Percentiles rank a stretch among this genome's conserved stretches.
These are phyloP conservation scores for Cudoniella acicularis DNA, from an alignment of 495 filamentous ascomycete genomes.

Conservation along the genomic window DNA sequence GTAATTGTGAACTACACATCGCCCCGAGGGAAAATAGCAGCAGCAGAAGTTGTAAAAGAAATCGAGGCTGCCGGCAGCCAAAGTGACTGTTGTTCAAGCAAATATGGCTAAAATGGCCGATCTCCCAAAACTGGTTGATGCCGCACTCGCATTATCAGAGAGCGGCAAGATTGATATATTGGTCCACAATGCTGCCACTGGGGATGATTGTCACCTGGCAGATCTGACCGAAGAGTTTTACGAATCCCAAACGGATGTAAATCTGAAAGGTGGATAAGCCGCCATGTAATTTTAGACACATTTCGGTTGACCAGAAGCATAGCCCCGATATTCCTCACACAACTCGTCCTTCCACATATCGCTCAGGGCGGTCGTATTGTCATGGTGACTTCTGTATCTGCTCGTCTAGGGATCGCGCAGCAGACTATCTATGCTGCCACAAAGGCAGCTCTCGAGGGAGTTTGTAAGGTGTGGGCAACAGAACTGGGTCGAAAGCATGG, in stretches of 20 bases:
- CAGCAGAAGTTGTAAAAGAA: conserved; percentile 1
- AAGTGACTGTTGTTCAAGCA: conserved; percentile 60
- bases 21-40: background rate
- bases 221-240: conserved; percentile 55
- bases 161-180: conserved; percentile 60
- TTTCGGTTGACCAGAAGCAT: conserved; percentile 8
- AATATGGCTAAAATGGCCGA: conserved; percentile 40
- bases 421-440: conserved; percentile 7
- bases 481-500: conserved; percentile 35
- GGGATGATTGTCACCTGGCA: conserved; percentile 49
- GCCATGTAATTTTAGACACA: background rate
- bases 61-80: conserved; percentile 48
- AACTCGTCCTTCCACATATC: conserved; percentile 22
- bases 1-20: conserved; percentile 52
- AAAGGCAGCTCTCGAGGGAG: conserved; percentile 30
- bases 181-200: conserved; percentile 54
- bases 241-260: conserved; percentile 39
- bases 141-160: conserved; percentile 52
- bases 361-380: conserved; percentile 13
- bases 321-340: conserved; percentile 26
- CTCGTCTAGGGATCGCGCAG: conserved; percentile 6
- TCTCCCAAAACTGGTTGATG: conserved; percentile 46
- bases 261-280: conserved; percentile 53
- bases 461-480: conserved; percentile 31
- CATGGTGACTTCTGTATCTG: conserved; percentile 5